These are phyloP conservation scores for Fusarium albosuccineum DNA, from an alignment of 2,329 filamentous ascomycete genomes.

Conservation along the genomic window DNA sequence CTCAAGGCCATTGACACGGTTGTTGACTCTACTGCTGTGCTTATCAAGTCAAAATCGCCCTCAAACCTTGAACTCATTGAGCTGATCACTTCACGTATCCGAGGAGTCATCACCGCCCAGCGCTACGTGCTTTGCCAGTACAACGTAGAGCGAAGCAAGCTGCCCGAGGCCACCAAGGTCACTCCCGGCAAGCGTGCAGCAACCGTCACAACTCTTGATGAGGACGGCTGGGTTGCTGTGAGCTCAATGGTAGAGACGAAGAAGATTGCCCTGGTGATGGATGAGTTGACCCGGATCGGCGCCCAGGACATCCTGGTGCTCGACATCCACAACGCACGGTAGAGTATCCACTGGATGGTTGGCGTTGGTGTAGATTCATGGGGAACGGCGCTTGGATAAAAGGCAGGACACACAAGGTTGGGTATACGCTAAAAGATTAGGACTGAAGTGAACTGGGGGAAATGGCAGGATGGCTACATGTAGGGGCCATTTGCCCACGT, in stretches of 20 bases:
- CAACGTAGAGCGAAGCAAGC: constrained; percentile 82
- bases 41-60: constrained; percentile 90
- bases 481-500: constrained; percentile 25
- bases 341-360: constrained; percentile 25
- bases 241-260: constrained; percentile 94
- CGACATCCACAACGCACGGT: constrained; percentile 84
- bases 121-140: constrained; percentile 96
- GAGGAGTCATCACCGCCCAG: constrained; percentile 95
- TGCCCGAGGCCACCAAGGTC: constrained; percentile 77
- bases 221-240: constrained; percentile 93
- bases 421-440: constrained; percentile 22
- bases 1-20: constrained; percentile 96
- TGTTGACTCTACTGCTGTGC: constrained; percentile 85
- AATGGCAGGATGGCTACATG: constrained; percentile 28
- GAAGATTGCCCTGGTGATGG: constrained; percentile 87
- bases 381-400: constrained; percentile 38
- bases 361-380: constrained; percentile 35
- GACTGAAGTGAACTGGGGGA: neutral
- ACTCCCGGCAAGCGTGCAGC: constrained; percentile 95
- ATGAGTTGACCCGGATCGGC: constrained; percentile 80
- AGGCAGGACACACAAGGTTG: constrained; percentile 22
- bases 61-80: constrained; percentile 85
- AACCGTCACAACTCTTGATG: constrained; percentile 89
- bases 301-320: constrained; percentile 89
- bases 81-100: constrained; percentile 87